Evolutionary conservation across 192 early-diverging fungal genomes (phyloP), one percentile per base, ranked within the genome.

Genomic region (Umbelopsis ramanniana): DNA sequence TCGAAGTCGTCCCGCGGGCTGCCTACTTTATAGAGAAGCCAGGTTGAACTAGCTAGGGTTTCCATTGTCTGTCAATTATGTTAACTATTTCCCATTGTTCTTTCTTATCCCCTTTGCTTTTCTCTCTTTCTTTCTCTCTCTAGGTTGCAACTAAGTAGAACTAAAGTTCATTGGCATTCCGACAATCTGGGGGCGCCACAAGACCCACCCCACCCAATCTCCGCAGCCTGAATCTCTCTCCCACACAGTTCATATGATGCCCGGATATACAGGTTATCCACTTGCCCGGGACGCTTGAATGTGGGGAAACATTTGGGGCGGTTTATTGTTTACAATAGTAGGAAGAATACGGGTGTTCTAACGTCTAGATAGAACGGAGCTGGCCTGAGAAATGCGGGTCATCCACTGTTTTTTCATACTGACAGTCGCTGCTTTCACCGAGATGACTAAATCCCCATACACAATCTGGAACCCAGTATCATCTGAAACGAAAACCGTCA

Each of bases 371-470:
- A 67, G 43, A 9, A 78, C 35, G 1, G 76, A 72, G 46, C 72
- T 78, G 38, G 66, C 73, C 21, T 78, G 76, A 46, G 73, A 72
- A 40, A 80, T 72, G 55, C 76, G 79, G 23, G 38, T 88, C 23
- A 92, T 76, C 90, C 90, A 92, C 67, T 85, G 84, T 50, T 80
- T 66, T 70, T 92, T 92, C 63, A 84, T 84, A 22, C 83, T 79
- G 0, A 72, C 71, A 8, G 80, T 81, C 4, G 86, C 69, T 4
- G 87, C 81, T 35, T 85, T 83, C 22, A 92, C 57, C 7, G 85
- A 85, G 17, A 92, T 79, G 0, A 88, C 78, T 37, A 84, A 75
- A 52, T 82, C 75, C 19, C 78, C 77, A 35, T 86, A 83, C 21
- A 87, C 79, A 37, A 92, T 79, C 74, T 92, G 90, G 80, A 92